These are phyloP conservation scores for Glycine tomentella DNA, from an alignment of 306 rosid genomes.

Conservation along the genomic window DNA sequence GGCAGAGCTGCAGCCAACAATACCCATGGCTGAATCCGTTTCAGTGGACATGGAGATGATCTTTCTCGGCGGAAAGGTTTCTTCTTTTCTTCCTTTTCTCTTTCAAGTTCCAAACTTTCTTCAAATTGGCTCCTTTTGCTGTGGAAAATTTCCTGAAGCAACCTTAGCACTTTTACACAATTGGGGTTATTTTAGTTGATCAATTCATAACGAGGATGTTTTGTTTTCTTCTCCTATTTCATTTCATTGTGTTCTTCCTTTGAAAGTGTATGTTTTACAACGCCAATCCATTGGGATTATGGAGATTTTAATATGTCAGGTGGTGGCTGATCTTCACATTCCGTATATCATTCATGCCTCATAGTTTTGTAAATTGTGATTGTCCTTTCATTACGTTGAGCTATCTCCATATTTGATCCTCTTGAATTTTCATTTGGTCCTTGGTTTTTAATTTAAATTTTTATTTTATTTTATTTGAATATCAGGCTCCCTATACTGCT, in stretches of 20 bases:
- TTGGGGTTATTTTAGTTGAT: no score
- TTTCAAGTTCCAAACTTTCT: not conserved
- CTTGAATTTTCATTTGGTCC: not conserved
- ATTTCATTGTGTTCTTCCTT: conserved; percentile 1
- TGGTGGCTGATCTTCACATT: conserved; percentile 9
- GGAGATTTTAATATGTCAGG: not conserved
- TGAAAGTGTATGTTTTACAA: not conserved
- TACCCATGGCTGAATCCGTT: conserved; percentile 72
- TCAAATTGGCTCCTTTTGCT: no score
- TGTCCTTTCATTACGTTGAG: not conserved
- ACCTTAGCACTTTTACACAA: no score
- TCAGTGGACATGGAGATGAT: conserved; percentile 79
- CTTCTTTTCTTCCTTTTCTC: not conserved
- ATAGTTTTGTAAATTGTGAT: not conserved
- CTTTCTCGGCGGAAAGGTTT: conserved; percentile 92
- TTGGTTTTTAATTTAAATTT: conserved; percentile 3
- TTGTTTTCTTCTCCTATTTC: conserved; percentile 32
- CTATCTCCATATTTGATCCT: conserved; percentile 33
- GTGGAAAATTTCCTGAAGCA: no score
- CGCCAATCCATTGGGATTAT: conserved; percentile 16
- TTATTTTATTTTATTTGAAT: not conserved
- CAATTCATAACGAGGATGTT: no score
- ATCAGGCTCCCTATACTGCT: not conserved
- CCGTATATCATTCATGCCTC: not conserved
- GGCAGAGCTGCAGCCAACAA: conserved; percentile 51